Base-by-base conservation (phyloP, 2,329 filamentous ascomycete genomes). In the Penicillium psychrosexuale region DNA sequence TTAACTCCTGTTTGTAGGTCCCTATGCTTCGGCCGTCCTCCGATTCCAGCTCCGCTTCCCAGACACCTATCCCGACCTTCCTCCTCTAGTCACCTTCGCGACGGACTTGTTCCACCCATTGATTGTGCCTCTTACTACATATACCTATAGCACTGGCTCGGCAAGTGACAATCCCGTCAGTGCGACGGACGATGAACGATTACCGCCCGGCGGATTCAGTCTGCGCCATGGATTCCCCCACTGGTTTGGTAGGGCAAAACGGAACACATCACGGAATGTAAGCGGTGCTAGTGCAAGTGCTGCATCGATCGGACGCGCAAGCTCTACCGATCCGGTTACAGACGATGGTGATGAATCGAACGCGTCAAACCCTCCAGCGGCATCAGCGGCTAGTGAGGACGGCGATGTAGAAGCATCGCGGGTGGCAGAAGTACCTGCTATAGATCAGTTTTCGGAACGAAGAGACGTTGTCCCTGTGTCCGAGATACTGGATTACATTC, bases 41-140 rank as follows among this genome's bases (percentile, higher is more conserved):
- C 89, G 92, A 66, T 96, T 97, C 75, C 87, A 94, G 63, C 88
- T 97, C 61, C 87, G 87, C 24, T 97, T 97, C 66, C 90, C 92
- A 34, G 80, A 88, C 57, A 81, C 82, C 37, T 97, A 95, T 70
- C 93, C 93, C 12, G 77, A 81, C 48, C 77, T 90, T 19, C 90
- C 93, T 47, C 94, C 94, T 9, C 80, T 92, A 17, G 84, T 99
- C 61, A 93, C 88, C 51, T 96, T 99, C 73, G 84, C 85, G 43
- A 95, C 90, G 63, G 93, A 97, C 70, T 88, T 97, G 63, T 99
- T 97, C 72, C 93, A 99, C 71, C 93, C 93, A 17, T 81, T 99
- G 39, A 87, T 97, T 62, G 91, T 92, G 8, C 92, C 94, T 36
- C 81, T 95, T 58, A 96, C 91, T n/a, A 96, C 91, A 3, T 95